Conservation (phyloP, 1,284 basidiomycete genomes). For the Rugosomyces carneus region DNA sequence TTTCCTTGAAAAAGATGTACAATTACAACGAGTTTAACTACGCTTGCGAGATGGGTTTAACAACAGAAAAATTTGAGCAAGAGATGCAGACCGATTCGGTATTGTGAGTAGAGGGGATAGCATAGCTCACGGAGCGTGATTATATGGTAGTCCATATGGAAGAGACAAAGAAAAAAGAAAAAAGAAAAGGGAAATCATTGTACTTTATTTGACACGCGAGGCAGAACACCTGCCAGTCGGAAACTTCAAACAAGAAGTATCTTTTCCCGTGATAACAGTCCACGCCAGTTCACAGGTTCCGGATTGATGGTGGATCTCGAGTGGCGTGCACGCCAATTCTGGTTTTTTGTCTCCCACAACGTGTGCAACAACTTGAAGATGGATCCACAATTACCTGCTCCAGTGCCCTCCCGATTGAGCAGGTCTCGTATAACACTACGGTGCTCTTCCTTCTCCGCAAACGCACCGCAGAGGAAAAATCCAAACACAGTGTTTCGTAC, state of each 20-base stretch:
- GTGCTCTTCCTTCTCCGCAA: slow-evolving; percentile 47
- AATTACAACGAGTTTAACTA: background rate
- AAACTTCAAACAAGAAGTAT: slow-evolving; percentile 56
- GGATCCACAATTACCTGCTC: slow-evolving; percentile 56
- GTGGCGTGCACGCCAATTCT: background rate
- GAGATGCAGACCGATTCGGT: no score
- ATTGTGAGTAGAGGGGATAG: no score
- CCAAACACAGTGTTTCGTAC: slow-evolving; percentile 74
- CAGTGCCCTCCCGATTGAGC: slow-evolving; percentile 44
- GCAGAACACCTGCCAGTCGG: background rate
- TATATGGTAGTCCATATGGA: no score
- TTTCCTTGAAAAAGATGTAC: background rate
- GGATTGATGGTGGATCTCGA: slow-evolving; percentile 16
- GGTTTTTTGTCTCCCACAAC: slow-evolving; percentile 44
- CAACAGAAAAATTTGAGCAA: background rate
- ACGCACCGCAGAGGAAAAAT: slow-evolving; percentile 64
- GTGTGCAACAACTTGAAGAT: slow-evolving; percentile 50
- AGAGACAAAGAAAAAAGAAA: no score
- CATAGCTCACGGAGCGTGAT: no score
- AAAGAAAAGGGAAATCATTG: no score
- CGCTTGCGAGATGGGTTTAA: background rate
- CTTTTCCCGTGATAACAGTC: slow-evolving; percentile 40
- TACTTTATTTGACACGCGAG: background rate
- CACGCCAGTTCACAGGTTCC: slow-evolving; percentile 52
- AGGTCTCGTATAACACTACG: slow-evolving; percentile 40